Evolutionary conservation across 2,329 filamentous ascomycete genomes (phyloP), one percentile per base, ranked within the genome.

Genomic region (Rachicladosporium sp.): DNA sequence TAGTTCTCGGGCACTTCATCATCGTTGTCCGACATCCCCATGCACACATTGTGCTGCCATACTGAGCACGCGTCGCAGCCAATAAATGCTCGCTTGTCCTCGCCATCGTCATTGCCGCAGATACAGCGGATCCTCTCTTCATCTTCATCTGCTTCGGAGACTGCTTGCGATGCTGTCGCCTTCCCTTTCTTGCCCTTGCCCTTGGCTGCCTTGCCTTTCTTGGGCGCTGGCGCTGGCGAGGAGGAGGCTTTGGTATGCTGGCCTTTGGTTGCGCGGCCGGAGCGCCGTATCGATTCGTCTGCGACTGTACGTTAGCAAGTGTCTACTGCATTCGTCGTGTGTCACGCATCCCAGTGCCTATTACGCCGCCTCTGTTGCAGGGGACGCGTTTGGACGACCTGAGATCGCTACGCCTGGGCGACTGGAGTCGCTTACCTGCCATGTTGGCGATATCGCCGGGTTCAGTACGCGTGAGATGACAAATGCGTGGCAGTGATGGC

Each of bases 21-120:
- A 6, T 51, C 65, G 27, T 80, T 76, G 51, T 83, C 86, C 35
- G 80, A 77, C 53, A 95, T 76, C 38, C 85, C 86, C 69, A 98
- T 85, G 59, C 91, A 98, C 47, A 93, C 80, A 55, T 95, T 95
- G 63, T 98, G 91, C 63, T 98, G 91, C 91, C 91, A 98, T 32
- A 82, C 89, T 36, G 77, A 78, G 62, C 91, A 98, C 35, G 75
- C 76, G 61, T 98, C 91, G 67, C 91, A 98, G 45, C 83, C 86
- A 54, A 98, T 94, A 87, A 93, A 96, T 38, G 87, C 80, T 52
- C 91, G 81, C 49, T 82, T 84, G 10, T 84, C 80, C 50, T 93
- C 84, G 50, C 89, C 84, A 44, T 88, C 82, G 49, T 87, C 82
- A 33, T 83, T 83, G 50, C 91, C 89, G 57, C 89, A 98, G 36